A percentile compares a stretch with the other conserved stretches of the same genome.
These are phyloP conservation scores for Dactylonectria estremocensis DNA, from an alignment of 2,329 filamentous ascomycete species.

Conservation along the genomic window DNA sequence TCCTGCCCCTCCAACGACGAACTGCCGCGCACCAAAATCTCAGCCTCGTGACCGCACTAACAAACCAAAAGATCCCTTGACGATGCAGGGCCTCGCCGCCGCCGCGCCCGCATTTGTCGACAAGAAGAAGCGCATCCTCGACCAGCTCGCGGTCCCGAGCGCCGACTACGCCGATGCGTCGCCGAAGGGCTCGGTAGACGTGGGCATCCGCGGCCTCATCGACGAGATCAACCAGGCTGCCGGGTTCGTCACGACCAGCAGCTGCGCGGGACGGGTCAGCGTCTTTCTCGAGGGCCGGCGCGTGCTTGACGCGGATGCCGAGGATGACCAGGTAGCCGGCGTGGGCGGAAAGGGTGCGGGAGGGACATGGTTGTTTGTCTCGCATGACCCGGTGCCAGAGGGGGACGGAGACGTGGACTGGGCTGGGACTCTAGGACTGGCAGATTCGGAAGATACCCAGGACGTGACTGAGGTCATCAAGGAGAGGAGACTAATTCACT, in stretches of 20 bases:
- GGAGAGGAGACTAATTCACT: conserved; percentile 75
- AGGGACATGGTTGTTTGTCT: conserved; percentile 89
- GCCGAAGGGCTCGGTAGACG: conserved; percentile 90
- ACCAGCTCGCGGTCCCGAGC: conserved; percentile 77
- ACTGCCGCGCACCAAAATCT: conserved; percentile 37
- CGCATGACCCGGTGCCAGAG: conserved; percentile 78
- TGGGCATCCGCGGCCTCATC: conserved; percentile 83
- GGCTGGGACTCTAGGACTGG: conserved; percentile 50
- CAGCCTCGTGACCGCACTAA: conserved; percentile 44
- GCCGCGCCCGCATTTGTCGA: conserved; percentile 62
- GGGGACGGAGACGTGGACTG: conserved; percentile 50
- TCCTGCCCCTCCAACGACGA: conserved; percentile 26
- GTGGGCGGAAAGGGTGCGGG: conserved; percentile 89
- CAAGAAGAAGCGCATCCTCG: conserved; percentile 82
- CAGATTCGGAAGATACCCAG: conserved; percentile 45
- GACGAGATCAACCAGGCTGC: conserved; percentile 81
- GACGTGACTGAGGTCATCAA: conserved; percentile 40
- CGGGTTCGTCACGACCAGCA: conserved; percentile 92
- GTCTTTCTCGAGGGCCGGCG: conserved; percentile 88
- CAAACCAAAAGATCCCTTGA: conserved; percentile 30
- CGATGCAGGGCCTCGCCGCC: conserved; percentile 51
- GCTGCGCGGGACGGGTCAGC: conserved; percentile 89
- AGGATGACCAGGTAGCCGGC: conserved; percentile 63
- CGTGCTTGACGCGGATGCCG: conserved; percentile 37
- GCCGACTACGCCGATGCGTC: conserved; percentile 85